Evolutionary conservation across 495 filamentous ascomycete genomes (phyloP), one percentile per base, ranked within the genome.

Genomic region (Staphylotrichum tortipilum): DNA sequence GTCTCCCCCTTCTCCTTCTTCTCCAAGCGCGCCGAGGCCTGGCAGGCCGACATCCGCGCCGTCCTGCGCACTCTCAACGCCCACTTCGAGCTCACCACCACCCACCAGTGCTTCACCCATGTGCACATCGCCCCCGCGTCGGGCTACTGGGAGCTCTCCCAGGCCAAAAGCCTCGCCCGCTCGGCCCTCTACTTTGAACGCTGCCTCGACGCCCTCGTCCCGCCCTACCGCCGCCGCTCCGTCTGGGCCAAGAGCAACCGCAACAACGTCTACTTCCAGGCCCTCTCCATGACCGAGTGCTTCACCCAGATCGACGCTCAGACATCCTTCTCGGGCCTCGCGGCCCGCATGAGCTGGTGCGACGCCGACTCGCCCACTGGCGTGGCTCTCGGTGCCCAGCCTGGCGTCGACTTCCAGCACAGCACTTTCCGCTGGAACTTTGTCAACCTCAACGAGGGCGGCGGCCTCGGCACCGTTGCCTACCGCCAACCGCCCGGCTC

Each of bases 181-280:
- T 47, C 49, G 19, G 47, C 58, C 11, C 38, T 65, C 7, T 63
- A 65, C 54, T 65, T 61, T 22, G 62, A 65, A 58, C 47, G 49
- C 46, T 61, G 58, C 52, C 53, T 65, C 34, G 62, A 65, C 49
- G 55, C 51, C 9, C 50, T 65, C 17, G 49, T 65, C 21, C 62
- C 62, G 9, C 47, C 52, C 1, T 63, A 61, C 31, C 55, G 62
- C 11, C 51, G 55, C 10, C 36, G 35, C 17, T 47, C 46, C n/a
- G 53, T 63, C 31, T 57, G 45, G 42, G 60, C 60, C 44, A 63
- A 63, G 54, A 61, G 58, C 56, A 65, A 63, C 52, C 50, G 62
- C 4, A 18, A 54, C 51, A 65, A 63, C 56, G 21, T 12, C 7
- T 61, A 56, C 44, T 47, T 61, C 12, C 40, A 7, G 15, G 17